Evolutionary conservation across 164 flowering plant species (phyloP).

Genomic region (Macadamia integrifolia): DNA sequence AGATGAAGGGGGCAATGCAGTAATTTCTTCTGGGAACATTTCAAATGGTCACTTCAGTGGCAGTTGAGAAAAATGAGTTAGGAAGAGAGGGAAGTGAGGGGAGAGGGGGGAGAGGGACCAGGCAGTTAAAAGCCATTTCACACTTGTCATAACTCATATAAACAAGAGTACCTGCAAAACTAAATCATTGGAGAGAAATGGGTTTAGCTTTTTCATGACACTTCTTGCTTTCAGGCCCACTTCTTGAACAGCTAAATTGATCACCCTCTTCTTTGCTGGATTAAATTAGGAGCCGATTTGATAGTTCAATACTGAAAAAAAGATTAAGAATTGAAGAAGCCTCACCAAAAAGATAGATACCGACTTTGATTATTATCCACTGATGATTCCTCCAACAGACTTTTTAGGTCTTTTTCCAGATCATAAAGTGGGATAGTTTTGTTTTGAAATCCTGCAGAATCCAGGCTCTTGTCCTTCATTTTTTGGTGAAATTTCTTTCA

Average conservation of each 20-base stretch:
- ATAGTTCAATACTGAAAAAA: slow-evolving; percentile 4
- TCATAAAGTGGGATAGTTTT: slow-evolving; percentile 13
- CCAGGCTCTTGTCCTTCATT: slow-evolving; percentile 5
- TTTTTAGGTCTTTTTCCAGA: slow-evolving; percentile 15
- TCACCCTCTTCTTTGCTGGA: not conserved
- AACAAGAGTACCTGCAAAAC: slow-evolving; percentile 4
- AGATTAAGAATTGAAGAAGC: slow-evolving; percentile 1
- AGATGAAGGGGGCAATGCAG: not conserved
- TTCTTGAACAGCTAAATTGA: slow-evolving; percentile 13
- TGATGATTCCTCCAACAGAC: slow-evolving; percentile 13
- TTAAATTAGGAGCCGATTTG: too few species aligned
- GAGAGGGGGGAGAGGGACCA: slow-evolving; percentile 10
- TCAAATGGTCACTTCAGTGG: slow-evolving; percentile 23
- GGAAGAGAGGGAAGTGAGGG: not conserved
- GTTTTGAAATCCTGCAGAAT: not conserved
- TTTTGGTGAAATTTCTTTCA: not conserved
- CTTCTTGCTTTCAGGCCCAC: slow-evolving; percentile 26
- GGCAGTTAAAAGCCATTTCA: slow-evolving; percentile 6
- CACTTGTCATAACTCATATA: slow-evolving; percentile 13
- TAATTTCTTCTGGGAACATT: slow-evolving; percentile 4
- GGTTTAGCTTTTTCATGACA: slow-evolving; percentile 16
- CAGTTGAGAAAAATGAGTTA: slow-evolving; percentile 5
- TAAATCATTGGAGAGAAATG: slow-evolving; percentile 14
- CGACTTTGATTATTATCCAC: slow-evolving; percentile 5
- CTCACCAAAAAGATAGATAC: slow-evolving; percentile 1